A percentile compares a stretch with the other conserved stretches of the same genome.
phyloP scores from a whole-genome alignment of 2,329 filamentous ascomycete species.

The Pseudopithomyces chartarum region DNA sequence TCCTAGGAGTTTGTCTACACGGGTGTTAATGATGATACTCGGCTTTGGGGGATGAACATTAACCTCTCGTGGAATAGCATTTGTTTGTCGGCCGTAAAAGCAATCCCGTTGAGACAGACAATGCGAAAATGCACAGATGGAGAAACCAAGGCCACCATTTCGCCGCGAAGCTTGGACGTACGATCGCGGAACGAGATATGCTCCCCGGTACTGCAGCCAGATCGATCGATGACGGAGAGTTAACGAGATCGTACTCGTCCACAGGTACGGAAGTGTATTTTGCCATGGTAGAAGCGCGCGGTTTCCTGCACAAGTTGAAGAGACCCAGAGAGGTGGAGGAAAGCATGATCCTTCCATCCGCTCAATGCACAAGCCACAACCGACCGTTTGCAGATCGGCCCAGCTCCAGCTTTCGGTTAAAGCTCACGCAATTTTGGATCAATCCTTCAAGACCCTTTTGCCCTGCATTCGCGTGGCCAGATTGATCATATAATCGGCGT shows the following conservation, averaged over 20 bases:
- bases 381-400: slow-evolving; percentile 2
- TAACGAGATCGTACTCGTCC: neutral
- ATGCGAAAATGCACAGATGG: neutral
- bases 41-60: neutral
- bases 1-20: neutral
- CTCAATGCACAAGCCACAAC: neutral
- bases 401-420: neutral
- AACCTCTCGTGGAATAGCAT: neutral
- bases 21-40: neutral
- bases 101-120: slow-evolving; percentile 3
- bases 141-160: slow-evolving; percentile 2
- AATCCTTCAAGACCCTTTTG: neutral
- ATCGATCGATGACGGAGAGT: neutral
- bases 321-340: neutral
- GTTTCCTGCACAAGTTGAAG: neutral
- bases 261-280: neutral
- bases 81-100: neutral
- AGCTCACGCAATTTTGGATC: slow-evolving; percentile 3
- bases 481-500: slow-evolving; percentile 4
- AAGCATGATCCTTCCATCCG: neutral
- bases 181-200: neutral
- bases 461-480: slow-evolving; percentile 1
- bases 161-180: neutral
- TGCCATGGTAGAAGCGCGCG: neutral
- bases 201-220: neutral